Conservation (phyloP, 805 yeast species). For the Pichia ethanolica region DNA sequence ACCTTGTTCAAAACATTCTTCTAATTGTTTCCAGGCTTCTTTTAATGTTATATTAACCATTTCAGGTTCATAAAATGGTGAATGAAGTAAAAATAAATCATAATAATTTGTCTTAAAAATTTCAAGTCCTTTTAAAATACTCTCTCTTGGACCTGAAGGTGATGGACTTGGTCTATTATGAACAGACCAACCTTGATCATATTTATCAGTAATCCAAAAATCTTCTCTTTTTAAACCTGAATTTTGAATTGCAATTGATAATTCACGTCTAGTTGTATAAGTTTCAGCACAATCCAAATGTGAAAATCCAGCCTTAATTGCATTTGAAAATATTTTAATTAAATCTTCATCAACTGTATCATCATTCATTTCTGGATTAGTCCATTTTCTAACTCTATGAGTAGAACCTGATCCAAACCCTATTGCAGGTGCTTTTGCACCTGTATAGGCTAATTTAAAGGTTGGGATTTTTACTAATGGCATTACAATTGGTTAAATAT, state of each 20-base stretch:
- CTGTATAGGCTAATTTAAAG: constrained; percentile 23
- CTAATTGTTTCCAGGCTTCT: constrained; percentile 44
- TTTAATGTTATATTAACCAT: constrained; percentile 39
- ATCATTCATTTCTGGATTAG: constrained; percentile 14
- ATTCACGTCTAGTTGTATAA: constrained; percentile 55
- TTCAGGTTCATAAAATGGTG: constrained; percentile 40
- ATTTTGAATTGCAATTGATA: constrained; percentile 44
- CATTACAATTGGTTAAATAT: neutral
- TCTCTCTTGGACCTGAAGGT: constrained; percentile 38
- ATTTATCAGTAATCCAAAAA: constrained; percentile 58
- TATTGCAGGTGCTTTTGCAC: constrained; percentile 33
- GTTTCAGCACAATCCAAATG: constrained; percentile 65
- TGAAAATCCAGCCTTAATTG: constrained; percentile 45
- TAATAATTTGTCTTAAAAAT: constrained; percentile 45
- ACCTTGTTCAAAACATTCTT: constrained; percentile 36
- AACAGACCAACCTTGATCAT: constrained; percentile 34
- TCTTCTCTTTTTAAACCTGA: constrained; percentile 39
- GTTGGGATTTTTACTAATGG: constrained; percentile 13
- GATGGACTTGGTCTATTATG: constrained; percentile 9
- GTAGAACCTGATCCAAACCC: constrained; percentile 55
- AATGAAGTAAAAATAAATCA: constrained; percentile 57
- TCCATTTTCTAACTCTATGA: constrained; percentile 36
- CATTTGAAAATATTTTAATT: constrained; percentile 37
- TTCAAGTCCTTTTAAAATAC: constrained; percentile 39
- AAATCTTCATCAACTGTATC: constrained; percentile 30